phyloP scores from a whole-genome alignment of 352 stramenopile species.

The Phytophthora pinifolia region DNA sequence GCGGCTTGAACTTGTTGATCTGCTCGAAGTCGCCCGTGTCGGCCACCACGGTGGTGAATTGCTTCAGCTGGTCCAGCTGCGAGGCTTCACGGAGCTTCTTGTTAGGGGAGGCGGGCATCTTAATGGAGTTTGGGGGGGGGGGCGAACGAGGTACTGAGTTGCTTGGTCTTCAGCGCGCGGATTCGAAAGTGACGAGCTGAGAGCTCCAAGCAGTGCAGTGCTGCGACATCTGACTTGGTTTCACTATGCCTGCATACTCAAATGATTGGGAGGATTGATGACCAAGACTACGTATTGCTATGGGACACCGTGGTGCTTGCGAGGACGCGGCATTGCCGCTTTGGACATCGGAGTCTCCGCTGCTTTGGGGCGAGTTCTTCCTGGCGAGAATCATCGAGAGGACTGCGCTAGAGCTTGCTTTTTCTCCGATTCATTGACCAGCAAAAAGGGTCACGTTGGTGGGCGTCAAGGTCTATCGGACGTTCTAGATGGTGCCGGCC shows the following conservation, averaged over 20 bases:
- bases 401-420: background rate
- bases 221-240: constrained; percentile 27
- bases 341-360: background rate
- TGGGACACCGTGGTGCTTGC: constrained; percentile 15
- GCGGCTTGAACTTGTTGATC: constrained; percentile 92
- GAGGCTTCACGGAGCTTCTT: constrained; percentile 78
- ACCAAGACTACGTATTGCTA: constrained; percentile 26
- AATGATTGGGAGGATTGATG: constrained; percentile 25
- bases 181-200: no score
- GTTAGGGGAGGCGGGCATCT: constrained; percentile 59
- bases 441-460: no score
- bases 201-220: no score
- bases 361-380: background rate
- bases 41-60: constrained; percentile 97
- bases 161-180: constrained; percentile 45
- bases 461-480: background rate
- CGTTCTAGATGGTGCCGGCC: background rate
- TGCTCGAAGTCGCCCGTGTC: constrained; percentile 97
- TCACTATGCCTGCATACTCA: constrained; percentile 11
- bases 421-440: background rate
- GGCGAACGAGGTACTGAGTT: constrained; percentile 4
- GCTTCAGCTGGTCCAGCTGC: constrained; percentile 95
- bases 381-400: background rate
- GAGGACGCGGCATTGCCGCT: constrained; percentile 4
- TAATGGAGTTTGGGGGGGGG: constrained; percentile 2